Conservation (phyloP, 805 yeast species). For the Schwanniomyces occidentalis region DNA sequence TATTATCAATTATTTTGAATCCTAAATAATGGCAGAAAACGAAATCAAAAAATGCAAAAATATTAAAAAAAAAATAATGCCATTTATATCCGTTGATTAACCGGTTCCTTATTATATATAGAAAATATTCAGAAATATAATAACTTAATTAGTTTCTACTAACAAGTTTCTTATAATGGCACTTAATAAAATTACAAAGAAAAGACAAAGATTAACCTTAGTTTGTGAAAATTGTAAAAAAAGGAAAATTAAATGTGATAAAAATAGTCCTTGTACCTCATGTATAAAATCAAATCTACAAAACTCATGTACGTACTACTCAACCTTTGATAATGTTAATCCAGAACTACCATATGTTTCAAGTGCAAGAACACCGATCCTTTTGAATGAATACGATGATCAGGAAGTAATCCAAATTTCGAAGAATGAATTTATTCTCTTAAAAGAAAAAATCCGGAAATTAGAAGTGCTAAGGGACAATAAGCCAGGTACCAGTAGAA, state of each 20-base stretch:
- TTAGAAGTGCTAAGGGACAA: no score
- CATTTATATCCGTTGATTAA: no score
- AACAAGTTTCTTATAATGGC: no score
- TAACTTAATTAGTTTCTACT: no score
- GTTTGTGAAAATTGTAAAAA: slow-evolving; percentile 38
- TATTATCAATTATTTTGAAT: no score
- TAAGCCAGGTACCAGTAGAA: slow-evolving; percentile 7
- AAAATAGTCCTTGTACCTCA: slow-evolving; percentile 35
- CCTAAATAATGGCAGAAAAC: no score
- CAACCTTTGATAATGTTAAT: background rate
- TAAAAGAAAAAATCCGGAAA: slow-evolving; percentile 13
- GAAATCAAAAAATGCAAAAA: no score
- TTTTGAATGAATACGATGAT: no score
- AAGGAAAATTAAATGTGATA: slow-evolving; percentile 40
- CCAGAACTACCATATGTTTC: slow-evolving; percentile 16
- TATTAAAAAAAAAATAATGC: no score
- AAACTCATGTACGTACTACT: slow-evolving; percentile 24
- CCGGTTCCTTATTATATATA: no score
- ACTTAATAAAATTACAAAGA: slow-evolving; percentile 10
- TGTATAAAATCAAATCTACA: slow-evolving; percentile 28
- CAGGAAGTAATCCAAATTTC: slow-evolving; percentile 3
- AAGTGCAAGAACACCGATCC: slow-evolving; percentile 22
- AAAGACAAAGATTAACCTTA: slow-evolving; percentile 28
- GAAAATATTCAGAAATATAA: no score
- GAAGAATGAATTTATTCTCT: slow-evolving; percentile 11